phyloP scores from a whole-genome alignment of 345 rosid genomes.

The Corchorus olitorius region DNA sequence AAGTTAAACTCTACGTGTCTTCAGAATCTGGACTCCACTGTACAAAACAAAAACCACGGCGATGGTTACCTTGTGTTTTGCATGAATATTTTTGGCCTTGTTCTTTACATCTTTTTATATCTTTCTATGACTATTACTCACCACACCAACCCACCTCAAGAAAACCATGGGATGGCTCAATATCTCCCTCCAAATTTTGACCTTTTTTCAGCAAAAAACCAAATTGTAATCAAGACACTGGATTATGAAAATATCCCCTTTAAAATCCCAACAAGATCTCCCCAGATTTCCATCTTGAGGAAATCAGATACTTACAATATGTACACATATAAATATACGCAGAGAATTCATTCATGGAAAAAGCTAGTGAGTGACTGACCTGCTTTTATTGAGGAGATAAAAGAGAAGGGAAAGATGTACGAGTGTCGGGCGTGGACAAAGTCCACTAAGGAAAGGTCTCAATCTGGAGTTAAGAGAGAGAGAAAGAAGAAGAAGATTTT shows the following conservation, averaged over 20 bases:
- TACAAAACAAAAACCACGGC: slow-evolving; percentile 12
- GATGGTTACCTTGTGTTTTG: slow-evolving; percentile 5
- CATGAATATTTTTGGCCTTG: background rate
- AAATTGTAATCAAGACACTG: slow-evolving; percentile 4
- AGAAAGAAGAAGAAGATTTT: background rate
- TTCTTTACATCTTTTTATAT: background rate
- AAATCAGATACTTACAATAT: background rate
- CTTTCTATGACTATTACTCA: background rate
- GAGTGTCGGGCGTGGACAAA: slow-evolving; percentile 17
- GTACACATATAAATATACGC: background rate
- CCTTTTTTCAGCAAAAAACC: background rate
- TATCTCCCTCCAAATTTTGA: background rate
- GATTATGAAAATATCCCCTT: slow-evolving; percentile 1
- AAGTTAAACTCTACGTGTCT: slow-evolving; percentile 9
- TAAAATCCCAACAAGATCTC: slow-evolving; percentile 11
- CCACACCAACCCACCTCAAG: slow-evolving; percentile 5
- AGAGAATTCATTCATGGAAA: background rate
- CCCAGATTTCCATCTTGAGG: background rate
- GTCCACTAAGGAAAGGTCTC: slow-evolving; percentile 12
- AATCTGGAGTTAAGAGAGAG: slow-evolving; percentile 3
- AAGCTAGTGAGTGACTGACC: slow-evolving; percentile 12
- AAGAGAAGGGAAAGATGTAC: slow-evolving; percentile 5
- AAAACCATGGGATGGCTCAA: slow-evolving; percentile 2
- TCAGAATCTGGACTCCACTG: background rate
- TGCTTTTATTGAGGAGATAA: background rate